phyloP scores from a whole-genome alignment of 2,329 filamentous ascomycete genomes.

The Epichloe glyceriae region DNA sequence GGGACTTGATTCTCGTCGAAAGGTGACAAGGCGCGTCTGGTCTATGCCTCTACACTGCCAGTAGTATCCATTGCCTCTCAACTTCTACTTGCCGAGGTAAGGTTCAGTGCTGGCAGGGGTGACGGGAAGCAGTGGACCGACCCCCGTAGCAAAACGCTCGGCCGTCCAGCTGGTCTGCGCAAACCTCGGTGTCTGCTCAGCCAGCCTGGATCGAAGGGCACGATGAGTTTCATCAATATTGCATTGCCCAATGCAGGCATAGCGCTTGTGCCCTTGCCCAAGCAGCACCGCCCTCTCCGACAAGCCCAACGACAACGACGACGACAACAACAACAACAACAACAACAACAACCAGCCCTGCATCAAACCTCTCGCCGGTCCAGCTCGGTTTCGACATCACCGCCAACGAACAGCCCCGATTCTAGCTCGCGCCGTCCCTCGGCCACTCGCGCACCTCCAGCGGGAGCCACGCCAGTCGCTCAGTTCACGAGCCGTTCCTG shows the following conservation, averaged over 20 bases:
- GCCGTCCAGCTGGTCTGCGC: background rate
- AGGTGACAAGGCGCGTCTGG: no score
- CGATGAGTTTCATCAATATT: slow-evolving; percentile 1
- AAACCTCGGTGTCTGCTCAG: background rate
- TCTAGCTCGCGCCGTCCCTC: background rate
- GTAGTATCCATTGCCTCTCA: no score
- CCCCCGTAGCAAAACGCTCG: background rate
- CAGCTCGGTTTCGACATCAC: background rate
- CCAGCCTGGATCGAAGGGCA: background rate
- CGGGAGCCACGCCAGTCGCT: slow-evolving; percentile 6
- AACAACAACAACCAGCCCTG: background rate
- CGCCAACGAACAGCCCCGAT: slow-evolving; percentile 1
- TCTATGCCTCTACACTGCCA: no score
- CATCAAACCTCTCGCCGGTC: background rate
- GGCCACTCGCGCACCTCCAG: no score
- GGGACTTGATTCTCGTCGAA: no score
- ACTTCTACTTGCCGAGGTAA: no score
- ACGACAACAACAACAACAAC: background rate
- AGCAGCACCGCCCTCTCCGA: slow-evolving; percentile 6
- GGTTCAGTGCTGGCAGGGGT: no score
- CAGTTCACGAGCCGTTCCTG: slow-evolving; percentile 12
- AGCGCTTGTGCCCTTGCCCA: slow-evolving; percentile 12
- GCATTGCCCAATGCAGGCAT: slow-evolving; percentile 14
- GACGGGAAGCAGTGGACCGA: background rate
- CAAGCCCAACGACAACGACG: slow-evolving; percentile 6